A percentile compares a stretch with the other conserved stretches of the same genome.
phyloP scores from a whole-genome alignment of 495 filamentous ascomycete genomes.

The Platismatia glauca region DNA sequence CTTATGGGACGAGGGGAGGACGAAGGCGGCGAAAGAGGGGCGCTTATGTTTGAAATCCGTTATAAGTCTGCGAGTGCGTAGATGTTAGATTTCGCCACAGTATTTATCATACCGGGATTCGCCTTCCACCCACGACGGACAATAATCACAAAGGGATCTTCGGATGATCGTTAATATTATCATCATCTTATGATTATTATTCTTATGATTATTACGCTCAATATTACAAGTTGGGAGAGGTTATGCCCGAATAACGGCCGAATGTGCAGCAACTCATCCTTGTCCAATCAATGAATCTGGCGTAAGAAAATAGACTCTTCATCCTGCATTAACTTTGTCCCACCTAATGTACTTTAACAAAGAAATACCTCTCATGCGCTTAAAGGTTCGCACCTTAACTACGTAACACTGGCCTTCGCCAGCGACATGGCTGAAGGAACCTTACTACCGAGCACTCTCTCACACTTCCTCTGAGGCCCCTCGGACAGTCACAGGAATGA shows the following conservation, averaged over 20 bases:
- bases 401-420: background rate
- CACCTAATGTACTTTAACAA: background rate
- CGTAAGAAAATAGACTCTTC: background rate
- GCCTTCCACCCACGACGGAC: background rate
- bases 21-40: background rate
- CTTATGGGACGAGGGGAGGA: background rate
- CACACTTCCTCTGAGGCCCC: too few species aligned
- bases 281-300: background rate
- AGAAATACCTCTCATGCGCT: conserved; percentile 1
- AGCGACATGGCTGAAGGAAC: too few species aligned
- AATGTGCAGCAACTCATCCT: background rate
- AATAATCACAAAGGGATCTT: background rate
- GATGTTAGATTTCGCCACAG: background rate
- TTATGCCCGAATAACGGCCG: background rate
- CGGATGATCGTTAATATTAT: background rate
- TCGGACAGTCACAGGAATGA: too few species aligned
- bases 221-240: background rate
- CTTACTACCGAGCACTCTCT: too few species aligned
- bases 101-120: background rate
- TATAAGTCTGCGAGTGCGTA: background rate
- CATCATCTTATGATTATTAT: background rate
- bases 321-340: background rate
- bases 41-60: background rate
- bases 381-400: background rate
- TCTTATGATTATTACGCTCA: background rate